A percentile compares a stretch with the other conserved stretches of the same genome.
Conservation (phyloP, 2,329 filamentous ascomycete species). For the Pseudogymnoascus destructans region DNA sequence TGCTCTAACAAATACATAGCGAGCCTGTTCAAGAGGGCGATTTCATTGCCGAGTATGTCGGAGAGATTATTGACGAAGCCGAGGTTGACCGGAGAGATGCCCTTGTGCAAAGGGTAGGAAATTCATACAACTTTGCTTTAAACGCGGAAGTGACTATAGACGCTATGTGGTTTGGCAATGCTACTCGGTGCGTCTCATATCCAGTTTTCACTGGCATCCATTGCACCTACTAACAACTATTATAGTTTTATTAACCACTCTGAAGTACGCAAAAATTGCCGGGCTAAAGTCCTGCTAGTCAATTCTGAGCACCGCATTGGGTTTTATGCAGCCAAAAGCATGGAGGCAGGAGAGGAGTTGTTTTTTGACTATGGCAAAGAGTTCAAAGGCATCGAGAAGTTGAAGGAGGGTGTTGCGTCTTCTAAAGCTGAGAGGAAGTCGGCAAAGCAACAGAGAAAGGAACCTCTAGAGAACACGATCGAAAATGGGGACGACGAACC, state of each 20-base stretch:
- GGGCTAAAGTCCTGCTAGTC: conserved; percentile 56
- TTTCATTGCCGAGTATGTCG: conserved; percentile 72
- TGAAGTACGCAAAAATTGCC: conserved; percentile 49
- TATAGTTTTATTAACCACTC: conserved; percentile 74
- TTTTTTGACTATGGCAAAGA: conserved; percentile 71
- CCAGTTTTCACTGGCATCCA: conserved; percentile 25
- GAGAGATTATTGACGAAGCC: conserved; percentile 41
- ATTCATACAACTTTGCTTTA: conserved; percentile 39
- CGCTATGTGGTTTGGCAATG: background rate
- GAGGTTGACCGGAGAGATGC: conserved; percentile 19
- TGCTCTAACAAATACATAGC: conserved; percentile 29
- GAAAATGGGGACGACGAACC: background rate
- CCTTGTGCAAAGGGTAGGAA: conserved; percentile 26
- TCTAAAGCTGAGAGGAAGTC: background rate
- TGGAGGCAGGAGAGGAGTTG: conserved; percentile 60
- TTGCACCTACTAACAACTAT: conserved; percentile 65
- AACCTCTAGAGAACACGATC: background rate
- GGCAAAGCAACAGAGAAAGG: background rate
- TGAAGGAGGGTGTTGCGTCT: background rate
- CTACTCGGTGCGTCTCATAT: background rate
- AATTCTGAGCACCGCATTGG: conserved; percentile 67
- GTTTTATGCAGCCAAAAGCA: conserved; percentile 53
- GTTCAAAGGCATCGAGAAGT: conserved; percentile 28
- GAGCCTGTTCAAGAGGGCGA: conserved; percentile 36
- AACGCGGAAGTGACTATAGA: conserved; percentile 30